Percentiles rank a stretch among this genome's conserved stretches.
Evolutionary conservation across 2,329 filamentous ascomycete genomes (phyloP).

Genomic region (Alternaria sp.): DNA sequence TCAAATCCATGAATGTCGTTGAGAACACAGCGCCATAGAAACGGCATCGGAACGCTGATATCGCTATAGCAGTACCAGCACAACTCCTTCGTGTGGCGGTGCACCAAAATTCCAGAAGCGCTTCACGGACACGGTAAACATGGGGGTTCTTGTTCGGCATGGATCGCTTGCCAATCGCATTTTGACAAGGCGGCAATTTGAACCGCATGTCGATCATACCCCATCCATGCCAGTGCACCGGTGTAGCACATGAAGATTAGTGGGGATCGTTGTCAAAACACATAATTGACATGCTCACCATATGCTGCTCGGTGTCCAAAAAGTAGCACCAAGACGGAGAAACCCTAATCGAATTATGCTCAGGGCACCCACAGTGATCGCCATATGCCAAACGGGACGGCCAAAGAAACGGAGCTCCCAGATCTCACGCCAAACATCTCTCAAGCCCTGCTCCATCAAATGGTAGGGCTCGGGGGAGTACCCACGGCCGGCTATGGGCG

Average conservation of each 20-base stretch:
- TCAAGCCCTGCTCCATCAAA: constrained; percentile 17
- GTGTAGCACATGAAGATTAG: background rate
- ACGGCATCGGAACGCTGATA: background rate
- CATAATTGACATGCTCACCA: background rate
- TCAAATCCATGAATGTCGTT: background rate
- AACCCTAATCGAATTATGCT: background rate
- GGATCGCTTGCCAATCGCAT: background rate
- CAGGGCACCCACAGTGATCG: constrained; percentile 9
- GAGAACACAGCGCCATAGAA: background rate
- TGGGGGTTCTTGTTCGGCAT: background rate
- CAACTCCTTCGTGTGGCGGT: background rate
- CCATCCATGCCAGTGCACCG: background rate
- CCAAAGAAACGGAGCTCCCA: background rate
- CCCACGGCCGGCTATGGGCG: constrained; percentile 16
- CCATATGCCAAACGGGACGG: constrained; percentile 2
- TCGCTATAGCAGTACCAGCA: background rate
- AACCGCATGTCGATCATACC: background rate
- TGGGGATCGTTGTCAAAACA: background rate
- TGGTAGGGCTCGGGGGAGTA: constrained; percentile 22
- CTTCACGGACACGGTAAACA: background rate
- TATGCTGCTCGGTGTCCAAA: background rate
- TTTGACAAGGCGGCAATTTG: background rate
- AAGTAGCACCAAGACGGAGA: background rate
- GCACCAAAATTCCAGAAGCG: background rate
- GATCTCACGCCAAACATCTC: constrained; percentile 2